Base-by-base conservation (phyloP, 345 rosid species). In the Carallia brachiata region DNA sequence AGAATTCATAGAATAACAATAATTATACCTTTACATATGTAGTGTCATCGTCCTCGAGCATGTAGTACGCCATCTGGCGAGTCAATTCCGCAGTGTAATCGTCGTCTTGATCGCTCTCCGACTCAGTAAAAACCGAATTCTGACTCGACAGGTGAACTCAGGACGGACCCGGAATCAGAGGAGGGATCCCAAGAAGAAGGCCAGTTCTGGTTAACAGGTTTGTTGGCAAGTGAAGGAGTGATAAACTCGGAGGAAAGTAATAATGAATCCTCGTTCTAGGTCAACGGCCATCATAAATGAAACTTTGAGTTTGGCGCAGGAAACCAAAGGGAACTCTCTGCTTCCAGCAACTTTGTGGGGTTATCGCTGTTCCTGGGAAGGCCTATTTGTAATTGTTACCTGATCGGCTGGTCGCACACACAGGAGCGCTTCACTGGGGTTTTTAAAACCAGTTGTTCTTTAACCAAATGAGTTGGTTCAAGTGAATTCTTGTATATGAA, bases 61-160 rank as follows among this genome's bases (percentile, higher is more conserved):
- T 89, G 82, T 73, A 76, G 48, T 85, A 78, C 71, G 95, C 87
- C 98, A 94, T 94, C 87, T 81, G 89, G 8, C 89, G 93, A 65
- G 89, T 85, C 85, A 91, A 74, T 82, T 88, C 89, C 6, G 88
- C 82, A 34, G 80, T 77, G 68, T 83, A 88, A 39, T 80, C 90
- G 60, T 87, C 93, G 52, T 83, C 89, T 44, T 68, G 75, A 6
- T 76, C 82, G 69, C 79, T 77, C 47, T 81, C 81, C 18, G 75
- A 76, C 61, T 75, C 83, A 27, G 77, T 73, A 7, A 74, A 74
- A 78, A 55, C 79, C 76, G n/a, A 59, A 59, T 40, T 78, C 86
- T 2, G 82, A 81, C n/a, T 54, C 80, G 30, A 64, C 62, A 0
- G 81, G 71, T 5, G 86, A 76, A 56, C 73, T 70, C 6, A 65